Conservation (phyloP, 2,329 filamentous ascomycete genomes). For the Xylariaceae sp. region DNA sequence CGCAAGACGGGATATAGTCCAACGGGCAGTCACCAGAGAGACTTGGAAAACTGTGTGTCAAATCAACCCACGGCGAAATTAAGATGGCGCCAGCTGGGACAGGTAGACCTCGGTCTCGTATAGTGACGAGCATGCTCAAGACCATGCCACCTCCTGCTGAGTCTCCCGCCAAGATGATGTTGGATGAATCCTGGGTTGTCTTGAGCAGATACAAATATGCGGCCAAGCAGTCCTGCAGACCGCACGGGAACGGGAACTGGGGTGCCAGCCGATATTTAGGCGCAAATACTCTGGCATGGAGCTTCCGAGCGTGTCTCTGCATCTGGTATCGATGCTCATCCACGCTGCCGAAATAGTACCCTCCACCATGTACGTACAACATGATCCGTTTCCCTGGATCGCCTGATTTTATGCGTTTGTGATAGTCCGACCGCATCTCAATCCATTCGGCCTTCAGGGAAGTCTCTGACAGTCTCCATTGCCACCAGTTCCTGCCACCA, state of each 20-base stretch:
- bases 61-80: constrained; percentile 92
- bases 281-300: constrained; percentile 85
- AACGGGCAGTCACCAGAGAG: constrained; percentile 66
- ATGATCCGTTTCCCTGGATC: constrained; percentile 71
- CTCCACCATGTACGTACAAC: constrained; percentile 90
- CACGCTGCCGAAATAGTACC: constrained; percentile 92
- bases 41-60: constrained; percentile 94
- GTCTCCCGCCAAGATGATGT: constrained; percentile 85
- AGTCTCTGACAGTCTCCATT: constrained; percentile 68
- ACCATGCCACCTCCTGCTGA: constrained; percentile 93
- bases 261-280: constrained; percentile 83
- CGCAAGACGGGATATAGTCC: constrained; percentile 84
- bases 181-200: constrained; percentile 64
- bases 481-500: constrained; percentile 84
- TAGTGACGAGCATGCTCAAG: constrained; percentile 68
- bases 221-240: constrained; percentile 82
- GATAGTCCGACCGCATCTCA: constrained; percentile 82
- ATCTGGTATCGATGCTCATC: constrained; percentile 98
- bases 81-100: constrained; percentile 85
- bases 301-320: constrained; percentile 89
- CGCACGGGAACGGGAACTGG: constrained; percentile 94
- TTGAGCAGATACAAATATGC: constrained; percentile 80
- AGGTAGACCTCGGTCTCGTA: constrained; percentile 79
- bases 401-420: constrained; percentile 60
- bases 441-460: constrained; percentile 86